A percentile compares a stretch with the other conserved stretches of the same genome.
phyloP scores from a whole-genome alignment of 2,329 filamentous ascomycete species.

The Cytospora piceae region DNA sequence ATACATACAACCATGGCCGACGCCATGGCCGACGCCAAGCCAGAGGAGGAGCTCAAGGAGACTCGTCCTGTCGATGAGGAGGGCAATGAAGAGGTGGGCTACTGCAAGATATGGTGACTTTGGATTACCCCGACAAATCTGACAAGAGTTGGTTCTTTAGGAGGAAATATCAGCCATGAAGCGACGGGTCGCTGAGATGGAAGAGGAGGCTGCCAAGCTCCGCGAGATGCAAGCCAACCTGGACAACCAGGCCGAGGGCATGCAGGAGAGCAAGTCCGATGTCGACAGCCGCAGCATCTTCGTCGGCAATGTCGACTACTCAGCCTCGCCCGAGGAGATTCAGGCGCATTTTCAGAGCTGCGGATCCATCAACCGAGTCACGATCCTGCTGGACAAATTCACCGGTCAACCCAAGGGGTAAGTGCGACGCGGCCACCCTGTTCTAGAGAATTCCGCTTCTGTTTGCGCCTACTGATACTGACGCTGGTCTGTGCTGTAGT shows the following conservation, averaged over 20 bases:
- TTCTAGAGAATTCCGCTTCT: not conserved
- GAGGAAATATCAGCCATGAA: conserved; percentile 90
- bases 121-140: conserved; percentile 30
- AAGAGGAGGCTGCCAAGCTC: conserved; percentile 83
- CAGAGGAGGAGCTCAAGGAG: conserved; percentile 40
- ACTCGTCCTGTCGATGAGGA: conserved; percentile 42
- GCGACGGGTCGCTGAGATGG: conserved; percentile 84
- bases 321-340: conserved; percentile 94
- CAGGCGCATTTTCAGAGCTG: conserved; percentile 98
- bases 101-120: conserved; percentile 31
- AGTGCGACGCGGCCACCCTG: conserved; percentile 39
- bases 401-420: conserved; percentile 99
- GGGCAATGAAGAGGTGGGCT: conserved; percentile 53
- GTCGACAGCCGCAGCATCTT: conserved; percentile 96
- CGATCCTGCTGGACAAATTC: conserved; percentile 96
- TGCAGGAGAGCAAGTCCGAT: conserved; percentile 92
- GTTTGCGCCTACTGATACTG: not conserved
- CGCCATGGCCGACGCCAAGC: conserved; percentile 38
- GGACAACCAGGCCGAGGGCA: conserved; percentile 80
- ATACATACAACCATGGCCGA: conserved; percentile 36
- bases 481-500: conserved; percentile 50
- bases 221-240: conserved; percentile 85
- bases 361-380: conserved; percentile 96
- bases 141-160: conserved; percentile 41
- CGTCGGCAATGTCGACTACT: conserved; percentile 98